phyloP scores from a whole-genome alignment of 2,329 filamentous ascomycete species.

The Penicillium sp. region DNA sequence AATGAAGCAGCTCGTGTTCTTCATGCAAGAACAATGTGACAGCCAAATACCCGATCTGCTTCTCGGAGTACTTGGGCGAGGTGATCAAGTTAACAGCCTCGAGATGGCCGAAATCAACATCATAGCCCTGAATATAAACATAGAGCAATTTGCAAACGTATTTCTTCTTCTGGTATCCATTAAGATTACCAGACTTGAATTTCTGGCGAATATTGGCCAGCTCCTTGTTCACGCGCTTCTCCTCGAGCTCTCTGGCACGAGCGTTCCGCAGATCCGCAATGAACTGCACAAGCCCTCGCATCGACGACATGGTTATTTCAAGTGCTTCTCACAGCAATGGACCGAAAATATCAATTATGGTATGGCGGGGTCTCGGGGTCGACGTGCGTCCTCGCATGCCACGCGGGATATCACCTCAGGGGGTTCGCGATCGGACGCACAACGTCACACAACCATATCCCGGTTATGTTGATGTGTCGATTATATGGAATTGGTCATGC shows the following conservation, averaged over 20 bases:
- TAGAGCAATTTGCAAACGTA: constrained; percentile 99
- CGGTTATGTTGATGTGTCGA: constrained; percentile 10
- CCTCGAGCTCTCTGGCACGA: constrained; percentile 88
- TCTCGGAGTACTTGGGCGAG: constrained; percentile 95
- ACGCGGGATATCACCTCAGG: constrained; percentile 26
- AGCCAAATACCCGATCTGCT: constrained; percentile 97
- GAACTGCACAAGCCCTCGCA: constrained; percentile 86
- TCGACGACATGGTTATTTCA: constrained; percentile 44
- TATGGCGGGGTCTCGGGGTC: constrained; percentile 13
- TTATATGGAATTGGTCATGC: constrained; percentile 28
- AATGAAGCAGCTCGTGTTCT: constrained; percentile 89
- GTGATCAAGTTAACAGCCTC: constrained; percentile 98
- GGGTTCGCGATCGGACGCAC: constrained; percentile 23
- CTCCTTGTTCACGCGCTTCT: constrained; percentile 99
- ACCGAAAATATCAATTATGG: not conserved
- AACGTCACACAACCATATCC: constrained; percentile 35
- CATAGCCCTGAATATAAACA: constrained; percentile 98
- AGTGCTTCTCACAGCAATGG: not conserved
- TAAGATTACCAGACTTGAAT: constrained; percentile 92
- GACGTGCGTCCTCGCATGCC: constrained; percentile 25
- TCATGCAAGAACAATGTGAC: constrained; percentile 97
- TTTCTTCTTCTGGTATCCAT: constrained; percentile 99
- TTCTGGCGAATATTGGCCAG: constrained; percentile 97
- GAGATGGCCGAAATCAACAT: constrained; percentile 97
- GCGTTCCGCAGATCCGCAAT: constrained; percentile 96